Conservation (phyloP, 1,139 yeast species). For the Protomyces arabidopsidicola region DNA sequence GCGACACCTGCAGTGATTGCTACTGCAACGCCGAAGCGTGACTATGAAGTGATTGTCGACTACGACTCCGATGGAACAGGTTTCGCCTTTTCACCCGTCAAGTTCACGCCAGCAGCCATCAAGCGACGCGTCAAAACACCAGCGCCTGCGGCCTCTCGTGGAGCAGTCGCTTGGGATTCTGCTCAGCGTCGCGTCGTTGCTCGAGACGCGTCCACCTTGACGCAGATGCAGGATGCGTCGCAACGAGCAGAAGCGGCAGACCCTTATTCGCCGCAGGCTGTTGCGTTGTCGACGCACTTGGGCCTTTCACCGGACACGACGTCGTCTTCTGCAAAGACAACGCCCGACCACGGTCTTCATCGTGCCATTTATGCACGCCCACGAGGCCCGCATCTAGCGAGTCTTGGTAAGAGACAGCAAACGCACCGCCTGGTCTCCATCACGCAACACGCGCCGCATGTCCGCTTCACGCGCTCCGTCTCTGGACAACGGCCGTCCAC, state of each 20-base stretch:
- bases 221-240: neutral
- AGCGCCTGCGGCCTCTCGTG: neutral
- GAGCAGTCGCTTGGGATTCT: neutral
- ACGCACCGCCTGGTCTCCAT: neutral
- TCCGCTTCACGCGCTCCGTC: neutral
- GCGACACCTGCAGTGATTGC: neutral
- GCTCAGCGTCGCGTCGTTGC: neutral
- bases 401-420: neutral
- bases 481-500: neutral
- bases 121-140: neutral
- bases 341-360: neutral
- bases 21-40: neutral
- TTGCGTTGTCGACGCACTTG: neutral
- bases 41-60: conserved; percentile 18
- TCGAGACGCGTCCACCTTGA: neutral
- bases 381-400: neutral
- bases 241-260: neutral
- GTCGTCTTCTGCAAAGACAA: neutral
- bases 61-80: conserved; percentile 20
- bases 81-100: conserved; percentile 23
- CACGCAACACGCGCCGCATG: neutral
- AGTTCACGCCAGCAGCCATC: conserved; percentile 8
- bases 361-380: neutral
- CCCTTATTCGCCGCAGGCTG: neutral
- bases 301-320: neutral